phyloP scores from a whole-genome alignment of 2,329 filamentous ascomycete species.

The Stenocarpella maydis region DNA sequence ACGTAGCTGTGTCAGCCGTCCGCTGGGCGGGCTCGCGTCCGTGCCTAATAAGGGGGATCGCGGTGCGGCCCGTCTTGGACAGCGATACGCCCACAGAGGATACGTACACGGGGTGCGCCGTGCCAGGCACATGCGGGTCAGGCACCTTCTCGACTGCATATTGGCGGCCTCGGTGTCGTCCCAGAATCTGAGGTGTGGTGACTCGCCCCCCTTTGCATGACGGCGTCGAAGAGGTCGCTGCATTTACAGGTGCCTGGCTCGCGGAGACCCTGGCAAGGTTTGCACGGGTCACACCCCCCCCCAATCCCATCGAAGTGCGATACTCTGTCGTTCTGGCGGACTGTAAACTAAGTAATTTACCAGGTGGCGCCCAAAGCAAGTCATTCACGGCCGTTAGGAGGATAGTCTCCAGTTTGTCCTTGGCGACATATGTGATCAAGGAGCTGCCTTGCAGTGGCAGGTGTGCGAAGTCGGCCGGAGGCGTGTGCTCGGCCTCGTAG shows the following conservation, averaged over 20 bases:
- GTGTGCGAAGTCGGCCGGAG: neutral
- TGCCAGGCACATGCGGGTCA: slow-evolving; percentile 39
- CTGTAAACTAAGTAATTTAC: too few relatives aligned
- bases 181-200: slow-evolving; percentile 46
- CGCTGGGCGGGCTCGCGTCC: slow-evolving; percentile 30
- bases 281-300: slow-evolving; percentile 45
- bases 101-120: slow-evolving; percentile 44
- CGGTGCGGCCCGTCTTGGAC: neutral
- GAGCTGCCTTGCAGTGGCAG: too few relatives aligned
- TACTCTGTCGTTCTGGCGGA: neutral
- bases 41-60: slow-evolving; percentile 32
- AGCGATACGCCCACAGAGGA: slow-evolving; percentile 42
- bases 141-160: slow-evolving; percentile 42
- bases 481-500: neutral
- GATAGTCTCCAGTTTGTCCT: too few relatives aligned
- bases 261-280: slow-evolving; percentile 39
- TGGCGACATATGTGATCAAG: too few relatives aligned
- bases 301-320: neutral
- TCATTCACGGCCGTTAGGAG: too few relatives aligned
- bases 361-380: too few relatives aligned
- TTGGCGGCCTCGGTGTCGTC: slow-evolving; percentile 42
- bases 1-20: slow-evolving; percentile 45
- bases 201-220: slow-evolving; percentile 60
- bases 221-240: slow-evolving; percentile 22
- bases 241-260: slow-evolving; percentile 9